Conservation (phyloP, 2,329 filamentous ascomycete species). For the Monosporascus sp. region DNA sequence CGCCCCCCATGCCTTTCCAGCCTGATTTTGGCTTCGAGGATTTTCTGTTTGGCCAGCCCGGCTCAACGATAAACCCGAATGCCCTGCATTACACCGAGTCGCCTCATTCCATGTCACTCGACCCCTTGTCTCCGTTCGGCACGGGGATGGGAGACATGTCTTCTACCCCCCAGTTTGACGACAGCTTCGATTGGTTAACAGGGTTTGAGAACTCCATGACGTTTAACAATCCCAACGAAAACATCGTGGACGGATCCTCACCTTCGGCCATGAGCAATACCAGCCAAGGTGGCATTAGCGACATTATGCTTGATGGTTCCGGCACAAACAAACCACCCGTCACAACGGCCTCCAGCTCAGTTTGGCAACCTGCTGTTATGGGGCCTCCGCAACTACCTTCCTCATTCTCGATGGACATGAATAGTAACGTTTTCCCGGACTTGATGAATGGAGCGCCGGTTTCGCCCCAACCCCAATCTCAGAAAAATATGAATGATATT, state of each 20-base stretch:
- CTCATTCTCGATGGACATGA: slow-evolving; percentile 70
- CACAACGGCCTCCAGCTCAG: slow-evolving; percentile 46
- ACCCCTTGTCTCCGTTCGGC: slow-evolving; percentile 56
- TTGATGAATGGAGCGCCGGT: slow-evolving; percentile 66
- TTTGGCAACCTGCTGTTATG: slow-evolving; percentile 68
- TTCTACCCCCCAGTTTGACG: slow-evolving; percentile 59
- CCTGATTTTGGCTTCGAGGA: slow-evolving; percentile 65
- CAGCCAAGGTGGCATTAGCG: slow-evolving; percentile 86
- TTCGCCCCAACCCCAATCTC: slow-evolving; percentile 69
- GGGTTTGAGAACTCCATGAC: slow-evolving; percentile 75
- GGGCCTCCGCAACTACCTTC: slow-evolving; percentile 62
- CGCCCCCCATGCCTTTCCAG: slow-evolving; percentile 58
- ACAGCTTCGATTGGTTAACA: slow-evolving; percentile 75
- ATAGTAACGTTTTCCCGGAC: slow-evolving; percentile 70
- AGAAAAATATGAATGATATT: slow-evolving; percentile 66
- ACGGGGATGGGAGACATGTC: slow-evolving; percentile 53
- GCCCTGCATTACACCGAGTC: slow-evolving; percentile 80
- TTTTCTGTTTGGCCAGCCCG: slow-evolving; percentile 62
- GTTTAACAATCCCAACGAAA: slow-evolving; percentile 65
- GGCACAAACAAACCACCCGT: slow-evolving; percentile 51
- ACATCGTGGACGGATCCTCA: slow-evolving; percentile 85
- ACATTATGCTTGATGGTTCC: slow-evolving; percentile 82
- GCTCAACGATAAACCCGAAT: slow-evolving; percentile 63
- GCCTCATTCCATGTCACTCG: slow-evolving; percentile 60
- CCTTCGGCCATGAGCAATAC: slow-evolving; percentile 93